phyloP scores from a whole-genome alignment of 768 basidiomycete species.

The Tricholoma bakamatsutake region DNA sequence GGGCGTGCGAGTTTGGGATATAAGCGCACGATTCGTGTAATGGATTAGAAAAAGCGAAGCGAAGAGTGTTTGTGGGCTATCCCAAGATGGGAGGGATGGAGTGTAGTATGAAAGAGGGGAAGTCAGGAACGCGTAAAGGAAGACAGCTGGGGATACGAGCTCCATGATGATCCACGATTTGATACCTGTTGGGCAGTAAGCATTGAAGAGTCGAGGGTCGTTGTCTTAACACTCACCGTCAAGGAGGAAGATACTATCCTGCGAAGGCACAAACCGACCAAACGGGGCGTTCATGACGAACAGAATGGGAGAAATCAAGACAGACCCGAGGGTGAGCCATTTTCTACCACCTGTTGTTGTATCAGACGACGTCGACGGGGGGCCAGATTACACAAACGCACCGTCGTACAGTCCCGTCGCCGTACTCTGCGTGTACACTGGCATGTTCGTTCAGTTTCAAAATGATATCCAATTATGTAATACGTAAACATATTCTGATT shows the following conservation, averaged over 20 bases:
- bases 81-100: slow-evolving; percentile 22
- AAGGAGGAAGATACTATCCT: slow-evolving; percentile 5
- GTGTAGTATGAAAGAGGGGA: slow-evolving; percentile 41
- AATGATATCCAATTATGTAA: too few species aligned
- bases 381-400: background rate
- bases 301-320: slow-evolving; percentile 1
- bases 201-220: background rate
- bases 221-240: slow-evolving; percentile 2
- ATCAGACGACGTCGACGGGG: background rate
- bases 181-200: slow-evolving; percentile 13
- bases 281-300: slow-evolving; percentile 7
- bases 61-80: slow-evolving; percentile 44
- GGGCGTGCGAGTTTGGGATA: slow-evolving; percentile 78
- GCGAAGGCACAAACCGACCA: slow-evolving; percentile 7
- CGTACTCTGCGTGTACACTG: background rate
- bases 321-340: slow-evolving; percentile 6
- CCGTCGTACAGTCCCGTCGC: background rate
- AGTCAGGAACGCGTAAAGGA: slow-evolving; percentile 43
- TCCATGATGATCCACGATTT: slow-evolving; percentile 80
- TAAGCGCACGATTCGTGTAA: slow-evolving; percentile 77
- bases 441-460: too few species aligned
- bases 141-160: slow-evolving; percentile 50
- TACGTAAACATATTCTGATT: background rate
- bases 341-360: slow-evolving; percentile 3
- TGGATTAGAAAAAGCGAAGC: slow-evolving; percentile 60